Conservation (phyloP, 179 eudicot species). For the Spinacia oleracea region DNA sequence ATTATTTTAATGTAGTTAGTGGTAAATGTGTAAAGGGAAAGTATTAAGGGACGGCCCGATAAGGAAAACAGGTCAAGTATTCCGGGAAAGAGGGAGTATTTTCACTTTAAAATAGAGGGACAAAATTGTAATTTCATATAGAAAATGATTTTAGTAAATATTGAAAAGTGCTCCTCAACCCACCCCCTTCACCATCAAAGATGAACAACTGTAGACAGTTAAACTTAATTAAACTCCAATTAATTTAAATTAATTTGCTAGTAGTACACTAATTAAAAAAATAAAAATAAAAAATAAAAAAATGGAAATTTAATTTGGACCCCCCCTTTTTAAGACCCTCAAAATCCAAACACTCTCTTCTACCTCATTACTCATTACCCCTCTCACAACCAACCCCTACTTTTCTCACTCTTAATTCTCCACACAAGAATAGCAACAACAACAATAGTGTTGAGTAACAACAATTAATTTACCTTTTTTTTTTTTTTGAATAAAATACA, state of each 20-base stretch:
- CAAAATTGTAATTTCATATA: not conserved
- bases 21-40: too few relatives aligned
- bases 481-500: too few relatives aligned
- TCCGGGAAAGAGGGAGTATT: too few relatives aligned
- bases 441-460: not conserved
- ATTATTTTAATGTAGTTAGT: too few relatives aligned
- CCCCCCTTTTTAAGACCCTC: slow-evolving; percentile 37
- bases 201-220: slow-evolving; percentile 21
- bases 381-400: not conserved
- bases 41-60: too few relatives aligned
- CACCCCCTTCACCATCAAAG: not conserved
- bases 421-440: not conserved
- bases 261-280: not conserved
- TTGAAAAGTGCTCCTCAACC: not conserved
- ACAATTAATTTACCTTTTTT: not conserved
- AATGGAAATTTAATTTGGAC: slow-evolving; percentile 25
- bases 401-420: not conserved
- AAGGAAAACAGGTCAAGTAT: too few relatives aligned
- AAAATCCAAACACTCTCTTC: slow-evolving; percentile 28
- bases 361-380: not conserved
- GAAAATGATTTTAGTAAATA: not conserved
- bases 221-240: not conserved
- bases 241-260: not conserved
- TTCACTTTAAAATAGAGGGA: not conserved
- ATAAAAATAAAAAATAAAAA: not conserved